A percentile compares a stretch with the other conserved stretches of the same genome.
Evolutionary conservation across 2,329 filamentous ascomycete species (phyloP).

Genomic region (Cladorrhinum sp.): DNA sequence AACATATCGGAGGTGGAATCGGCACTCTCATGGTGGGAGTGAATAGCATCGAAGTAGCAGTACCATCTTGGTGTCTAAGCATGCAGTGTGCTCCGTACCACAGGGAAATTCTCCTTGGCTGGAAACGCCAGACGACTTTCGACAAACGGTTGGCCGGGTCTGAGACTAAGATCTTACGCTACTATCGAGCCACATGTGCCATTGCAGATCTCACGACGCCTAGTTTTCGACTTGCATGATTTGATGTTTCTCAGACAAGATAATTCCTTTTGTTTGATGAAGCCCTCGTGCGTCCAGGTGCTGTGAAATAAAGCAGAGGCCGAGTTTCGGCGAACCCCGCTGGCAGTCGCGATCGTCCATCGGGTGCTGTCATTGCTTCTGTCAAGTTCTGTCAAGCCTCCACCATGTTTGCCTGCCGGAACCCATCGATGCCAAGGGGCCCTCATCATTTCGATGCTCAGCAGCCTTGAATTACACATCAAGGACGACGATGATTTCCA

Average conservation of each 20-base stretch:
- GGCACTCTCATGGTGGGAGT: neutral
- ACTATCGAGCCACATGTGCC: slow-evolving; percentile 15
- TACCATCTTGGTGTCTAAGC: neutral
- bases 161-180: slow-evolving; percentile 17
- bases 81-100: neutral
- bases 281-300: neutral
- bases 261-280: neutral
- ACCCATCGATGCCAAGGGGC: neutral
- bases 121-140: neutral
- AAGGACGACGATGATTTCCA: too few species aligned
- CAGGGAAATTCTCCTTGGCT: neutral
- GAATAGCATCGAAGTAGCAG: neutral
- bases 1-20: neutral
- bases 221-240: slow-evolving; percentile 4
- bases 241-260: neutral
- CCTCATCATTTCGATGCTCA: neutral
- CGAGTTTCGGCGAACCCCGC: neutral
- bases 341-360: neutral
- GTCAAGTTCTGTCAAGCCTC: neutral
- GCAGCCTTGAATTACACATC: neutral
- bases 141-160: slow-evolving; percentile 1
- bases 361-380: neutral
- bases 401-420: neutral
- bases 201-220: slow-evolving; percentile 8
- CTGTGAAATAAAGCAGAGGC: neutral